These are phyloP conservation scores for Pelargonium fulgidum DNA, from an alignment of 441 rosid species.

Conservation along the genomic window DNA sequence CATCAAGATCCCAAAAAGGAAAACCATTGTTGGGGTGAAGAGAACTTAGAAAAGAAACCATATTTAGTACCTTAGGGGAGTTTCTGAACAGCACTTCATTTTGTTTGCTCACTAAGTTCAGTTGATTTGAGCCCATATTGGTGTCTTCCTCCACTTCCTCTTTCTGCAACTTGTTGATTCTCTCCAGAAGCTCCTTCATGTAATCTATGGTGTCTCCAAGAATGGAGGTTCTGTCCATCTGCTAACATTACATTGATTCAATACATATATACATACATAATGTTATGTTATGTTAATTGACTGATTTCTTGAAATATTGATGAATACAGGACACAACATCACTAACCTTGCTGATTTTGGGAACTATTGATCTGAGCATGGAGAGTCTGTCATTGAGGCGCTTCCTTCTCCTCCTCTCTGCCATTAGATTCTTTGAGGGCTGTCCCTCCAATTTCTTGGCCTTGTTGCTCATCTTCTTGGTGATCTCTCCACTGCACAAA, in stretches of 20 bases:
- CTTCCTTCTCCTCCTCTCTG: conserved; percentile 86
- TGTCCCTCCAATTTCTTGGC: conserved; percentile 68
- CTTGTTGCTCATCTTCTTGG: conserved; percentile 32
- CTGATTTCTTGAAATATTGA: not conserved
- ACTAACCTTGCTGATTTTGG: conserved; percentile 98
- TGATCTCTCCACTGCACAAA: conserved; percentile 27
- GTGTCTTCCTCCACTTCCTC: conserved; percentile 34
- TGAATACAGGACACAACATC: not conserved
- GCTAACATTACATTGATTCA: conserved; percentile 7
- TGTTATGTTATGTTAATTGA: not conserved
- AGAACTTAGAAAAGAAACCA: not conserved
- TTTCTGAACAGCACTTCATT: conserved; percentile 56
- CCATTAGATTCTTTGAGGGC: conserved; percentile 96
- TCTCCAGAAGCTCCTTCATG: conserved; percentile 89
- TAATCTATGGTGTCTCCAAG: conserved; percentile 94
- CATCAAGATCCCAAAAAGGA: not conserved
- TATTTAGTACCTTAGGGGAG: conserved; percentile 67
- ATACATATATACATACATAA: no score
- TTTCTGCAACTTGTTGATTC: conserved; percentile 58
- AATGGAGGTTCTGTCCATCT: conserved; percentile 97
- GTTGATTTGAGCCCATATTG: conserved; percentile 24
- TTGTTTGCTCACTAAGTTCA: conserved; percentile 35
- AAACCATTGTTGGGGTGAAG: not conserved
- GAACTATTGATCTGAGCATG: conserved; percentile 94
- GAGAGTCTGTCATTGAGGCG: conserved; percentile 83